These are phyloP conservation scores for Zymoseptoria ardabiliae DNA, from an alignment of 2,329 filamentous ascomycete genomes.

Conservation along the genomic window DNA sequence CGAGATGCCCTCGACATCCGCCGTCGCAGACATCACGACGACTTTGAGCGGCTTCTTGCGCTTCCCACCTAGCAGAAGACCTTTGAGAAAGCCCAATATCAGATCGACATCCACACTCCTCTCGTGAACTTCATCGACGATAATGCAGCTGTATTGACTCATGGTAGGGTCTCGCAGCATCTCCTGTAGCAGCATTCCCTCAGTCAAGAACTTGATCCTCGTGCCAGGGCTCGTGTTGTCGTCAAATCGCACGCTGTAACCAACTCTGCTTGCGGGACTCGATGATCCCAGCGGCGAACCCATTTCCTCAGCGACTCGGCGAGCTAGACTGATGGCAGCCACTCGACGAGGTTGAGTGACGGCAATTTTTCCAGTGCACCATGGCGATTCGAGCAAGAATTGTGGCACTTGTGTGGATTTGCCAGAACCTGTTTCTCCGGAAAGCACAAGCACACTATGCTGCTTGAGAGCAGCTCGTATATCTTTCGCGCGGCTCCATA, in stretches of 20 bases:
- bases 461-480: conserved; percentile 58
- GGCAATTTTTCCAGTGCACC: conserved; percentile 81
- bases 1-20: conserved; percentile 72
- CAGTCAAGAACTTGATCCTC: conserved; percentile 86
- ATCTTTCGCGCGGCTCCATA: conserved; percentile 65
- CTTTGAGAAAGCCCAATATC: conserved; percentile 78
- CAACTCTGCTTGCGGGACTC: conserved; percentile 59
- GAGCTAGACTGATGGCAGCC: conserved; percentile 82
- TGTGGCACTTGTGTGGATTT: conserved; percentile 97
- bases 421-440: conserved; percentile 91
- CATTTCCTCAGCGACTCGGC: conserved; percentile 80
- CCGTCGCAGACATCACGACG: conserved; percentile 94
- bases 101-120: conserved; percentile 90
- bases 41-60: conserved; percentile 73
- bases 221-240: conserved; percentile 75
- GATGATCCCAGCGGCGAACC: conserved; percentile 55
- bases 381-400: conserved; percentile 70
- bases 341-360: conserved; percentile 92
- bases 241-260: conserved; percentile 93
- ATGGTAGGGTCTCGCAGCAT: conserved; percentile 78
- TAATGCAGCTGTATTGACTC: conserved; percentile 75
- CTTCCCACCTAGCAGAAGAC: conserved; percentile 54
- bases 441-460: conserved; percentile 69
- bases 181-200: conserved; percentile 93
- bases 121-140: conserved; percentile 97